A percentile compares a stretch with the other conserved stretches of the same genome.
Evolutionary conservation across 2,329 filamentous ascomycete species (phyloP).

Genomic region (Colletotrichum neosansevieriae): DNA sequence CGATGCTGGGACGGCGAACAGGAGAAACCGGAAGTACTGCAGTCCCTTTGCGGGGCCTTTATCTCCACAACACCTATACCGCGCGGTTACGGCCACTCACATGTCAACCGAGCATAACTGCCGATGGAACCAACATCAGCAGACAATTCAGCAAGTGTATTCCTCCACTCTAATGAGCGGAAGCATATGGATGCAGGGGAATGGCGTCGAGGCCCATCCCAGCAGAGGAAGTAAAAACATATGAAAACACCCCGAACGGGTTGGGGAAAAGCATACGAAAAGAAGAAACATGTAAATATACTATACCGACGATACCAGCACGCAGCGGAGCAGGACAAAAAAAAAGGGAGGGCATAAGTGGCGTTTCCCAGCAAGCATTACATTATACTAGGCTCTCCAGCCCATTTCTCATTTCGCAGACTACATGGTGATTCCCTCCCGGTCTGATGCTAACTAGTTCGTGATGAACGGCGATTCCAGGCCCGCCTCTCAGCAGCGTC

Average conservation of each 20-base stretch:
- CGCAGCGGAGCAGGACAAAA: slow-evolving; percentile 28
- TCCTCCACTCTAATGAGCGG: not conserved
- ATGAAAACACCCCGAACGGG: slow-evolving; percentile 5
- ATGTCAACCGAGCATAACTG: not conserved
- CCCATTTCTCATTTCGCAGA: not conserved
- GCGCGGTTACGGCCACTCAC: not conserved
- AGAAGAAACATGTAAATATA: slow-evolving; percentile 31
- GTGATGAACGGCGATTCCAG: slow-evolving; percentile 62
- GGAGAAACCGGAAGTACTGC: not conserved
- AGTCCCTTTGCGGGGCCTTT: not conserved
- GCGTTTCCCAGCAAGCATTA: slow-evolving; percentile 33
- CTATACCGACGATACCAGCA: slow-evolving; percentile 36
- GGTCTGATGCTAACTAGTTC: slow-evolving; percentile 50
- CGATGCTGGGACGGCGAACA: not conserved
- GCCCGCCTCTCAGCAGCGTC: slow-evolving; percentile 54
- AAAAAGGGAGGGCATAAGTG: slow-evolving; percentile 28
- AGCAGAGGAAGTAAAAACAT: not conserved
- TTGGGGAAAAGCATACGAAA: slow-evolving; percentile 14
- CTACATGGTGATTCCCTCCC: not conserved
- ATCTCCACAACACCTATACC: not conserved
- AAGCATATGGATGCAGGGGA: slow-evolving; percentile 10
- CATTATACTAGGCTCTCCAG: slow-evolving; percentile 12
- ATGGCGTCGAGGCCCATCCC: slow-evolving; percentile 8
- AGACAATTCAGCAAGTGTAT: slow-evolving; percentile 3
- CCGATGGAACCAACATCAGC: not conserved